phyloP scores from a whole-genome alignment of 129 eudicot genomes.

The Flaveria sonorensis region DNA sequence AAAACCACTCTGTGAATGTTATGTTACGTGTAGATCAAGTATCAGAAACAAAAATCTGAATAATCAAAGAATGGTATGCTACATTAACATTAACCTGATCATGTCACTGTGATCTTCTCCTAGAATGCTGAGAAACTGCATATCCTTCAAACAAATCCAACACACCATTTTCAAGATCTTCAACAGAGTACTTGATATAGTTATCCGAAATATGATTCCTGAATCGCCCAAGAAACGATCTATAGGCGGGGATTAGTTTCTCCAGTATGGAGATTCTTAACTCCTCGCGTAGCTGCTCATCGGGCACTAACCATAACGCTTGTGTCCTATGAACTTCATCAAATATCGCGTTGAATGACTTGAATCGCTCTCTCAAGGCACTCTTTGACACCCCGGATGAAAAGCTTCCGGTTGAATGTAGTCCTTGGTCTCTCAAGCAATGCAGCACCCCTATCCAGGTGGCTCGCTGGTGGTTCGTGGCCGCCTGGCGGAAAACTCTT shows the following conservation, averaged over 20 bases:
- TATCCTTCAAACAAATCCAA: conserved; percentile 76
- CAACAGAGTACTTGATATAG: conserved; percentile 68
- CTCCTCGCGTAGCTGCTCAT: conserved; percentile 70
- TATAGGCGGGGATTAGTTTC: conserved; percentile 63
- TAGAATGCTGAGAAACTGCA: conserved; percentile 56
- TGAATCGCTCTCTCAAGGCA: conserved; percentile 65
- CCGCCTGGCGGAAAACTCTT: conserved; percentile 53
- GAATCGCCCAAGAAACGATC: conserved; percentile 66
- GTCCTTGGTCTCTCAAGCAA: conserved; percentile 69
- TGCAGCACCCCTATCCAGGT: conserved; percentile 70
- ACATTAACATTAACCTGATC: conserved; percentile 25
- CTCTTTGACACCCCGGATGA: conserved; percentile 70
- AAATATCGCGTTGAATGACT: conserved; percentile 66
- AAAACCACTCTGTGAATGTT: conserved; percentile 6
- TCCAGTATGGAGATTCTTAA: conserved; percentile 60
- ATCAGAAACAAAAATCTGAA: conserved; percentile 27
- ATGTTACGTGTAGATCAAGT: conserved; percentile 24
- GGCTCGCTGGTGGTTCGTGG: conserved; percentile 63
- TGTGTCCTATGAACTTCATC: conserved; percentile 79
- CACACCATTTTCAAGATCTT: conserved; percentile 67
- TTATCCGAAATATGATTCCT: conserved; percentile 71
- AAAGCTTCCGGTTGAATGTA: conserved; percentile 60
- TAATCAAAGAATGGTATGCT: conserved; percentile 65
- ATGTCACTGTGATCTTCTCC: conserved; percentile 60
- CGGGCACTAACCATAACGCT: conserved; percentile 68